phyloP scores from a whole-genome alignment of 371 early-diverging fungal species.

The Mortierella sp. region DNA sequence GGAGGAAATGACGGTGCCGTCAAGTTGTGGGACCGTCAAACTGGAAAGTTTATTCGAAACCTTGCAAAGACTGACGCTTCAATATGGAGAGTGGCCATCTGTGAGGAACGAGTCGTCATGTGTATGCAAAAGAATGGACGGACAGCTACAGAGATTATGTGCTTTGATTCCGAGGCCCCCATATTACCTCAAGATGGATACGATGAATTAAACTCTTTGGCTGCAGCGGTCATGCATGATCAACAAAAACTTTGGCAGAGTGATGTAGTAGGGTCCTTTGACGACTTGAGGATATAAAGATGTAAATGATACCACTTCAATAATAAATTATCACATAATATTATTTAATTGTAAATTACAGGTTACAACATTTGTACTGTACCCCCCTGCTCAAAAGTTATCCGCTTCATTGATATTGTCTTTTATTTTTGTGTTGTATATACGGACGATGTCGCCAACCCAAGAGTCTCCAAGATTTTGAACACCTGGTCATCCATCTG shows the following conservation, averaged over 20 bases:
- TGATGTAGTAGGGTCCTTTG: background rate
- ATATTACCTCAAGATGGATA: constrained; percentile 9
- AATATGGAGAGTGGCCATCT: constrained; percentile 74
- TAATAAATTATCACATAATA: background rate
- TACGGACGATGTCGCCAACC: constrained; percentile 8
- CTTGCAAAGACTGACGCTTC: constrained; percentile 71
- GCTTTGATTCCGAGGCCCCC: constrained; percentile 55
- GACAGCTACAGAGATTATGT: constrained; percentile 58
- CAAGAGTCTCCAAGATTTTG: constrained; percentile 32
- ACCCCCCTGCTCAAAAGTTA: too few species aligned
- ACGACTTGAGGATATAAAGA: constrained; percentile 3
- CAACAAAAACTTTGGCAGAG: constrained; percentile 5
- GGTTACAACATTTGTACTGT: too few species aligned
- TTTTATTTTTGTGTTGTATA: background rate
- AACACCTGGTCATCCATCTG: constrained; percentile 25
- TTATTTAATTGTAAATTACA: too few species aligned
- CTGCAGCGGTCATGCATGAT: constrained; percentile 4
- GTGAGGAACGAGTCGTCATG: constrained; percentile 73
- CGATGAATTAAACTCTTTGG: background rate
- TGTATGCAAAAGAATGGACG: constrained; percentile 64
- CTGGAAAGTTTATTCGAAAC: constrained; percentile 79
- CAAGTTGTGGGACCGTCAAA: constrained; percentile 87
- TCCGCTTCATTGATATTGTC: too few species aligned
- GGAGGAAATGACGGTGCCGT: constrained; percentile 90
- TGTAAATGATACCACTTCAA: background rate